Evolutionary conservation across 2,329 filamentous ascomycete genomes (phyloP).

Genomic region (Talaromyces sp.): DNA sequence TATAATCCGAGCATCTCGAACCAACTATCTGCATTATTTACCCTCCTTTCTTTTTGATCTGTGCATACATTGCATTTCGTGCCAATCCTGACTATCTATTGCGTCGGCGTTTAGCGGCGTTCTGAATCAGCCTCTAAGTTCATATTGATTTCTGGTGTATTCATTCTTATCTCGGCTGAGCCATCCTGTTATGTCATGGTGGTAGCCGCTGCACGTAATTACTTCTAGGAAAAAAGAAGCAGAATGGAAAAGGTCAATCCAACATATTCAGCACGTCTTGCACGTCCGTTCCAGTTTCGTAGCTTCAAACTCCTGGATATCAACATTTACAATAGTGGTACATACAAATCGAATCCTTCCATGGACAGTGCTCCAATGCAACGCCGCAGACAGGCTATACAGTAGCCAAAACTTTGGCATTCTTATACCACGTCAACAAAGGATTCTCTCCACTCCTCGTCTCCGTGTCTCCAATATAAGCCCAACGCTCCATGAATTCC

Average conservation of each 20-base stretch:
- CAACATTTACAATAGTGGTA: not conserved
- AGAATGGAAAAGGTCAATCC: not conserved
- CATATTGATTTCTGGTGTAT: not conserved
- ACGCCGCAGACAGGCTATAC: constrained; percentile 50
- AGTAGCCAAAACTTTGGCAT: constrained; percentile 88
- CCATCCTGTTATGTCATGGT: constrained; percentile 8
- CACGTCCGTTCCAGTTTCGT: not conserved
- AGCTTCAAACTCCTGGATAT: not conserved
- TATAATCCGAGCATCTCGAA: constrained; percentile 23
- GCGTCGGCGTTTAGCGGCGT: constrained; percentile 12
- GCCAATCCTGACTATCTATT: constrained; percentile 21
- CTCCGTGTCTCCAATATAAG: constrained; percentile 82
- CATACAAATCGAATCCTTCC: no score
- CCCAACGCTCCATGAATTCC: constrained; percentile 87
- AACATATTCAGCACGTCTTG: not conserved
- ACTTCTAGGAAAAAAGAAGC: not conserved
- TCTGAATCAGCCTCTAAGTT: not conserved
- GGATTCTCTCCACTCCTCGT: constrained; percentile 92
- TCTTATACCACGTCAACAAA: constrained; percentile 87
- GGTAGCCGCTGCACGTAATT: not conserved
- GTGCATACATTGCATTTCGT: constrained; percentile 13
- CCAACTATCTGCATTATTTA: not conserved
- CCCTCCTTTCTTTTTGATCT: not conserved
- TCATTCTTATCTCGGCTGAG: not conserved
- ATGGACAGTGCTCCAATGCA: not conserved